Evolutionary conservation across 2,329 filamentous ascomycete genomes (phyloP), one percentile per base, ranked within the genome.

Genomic region (Cytospora mali): DNA sequence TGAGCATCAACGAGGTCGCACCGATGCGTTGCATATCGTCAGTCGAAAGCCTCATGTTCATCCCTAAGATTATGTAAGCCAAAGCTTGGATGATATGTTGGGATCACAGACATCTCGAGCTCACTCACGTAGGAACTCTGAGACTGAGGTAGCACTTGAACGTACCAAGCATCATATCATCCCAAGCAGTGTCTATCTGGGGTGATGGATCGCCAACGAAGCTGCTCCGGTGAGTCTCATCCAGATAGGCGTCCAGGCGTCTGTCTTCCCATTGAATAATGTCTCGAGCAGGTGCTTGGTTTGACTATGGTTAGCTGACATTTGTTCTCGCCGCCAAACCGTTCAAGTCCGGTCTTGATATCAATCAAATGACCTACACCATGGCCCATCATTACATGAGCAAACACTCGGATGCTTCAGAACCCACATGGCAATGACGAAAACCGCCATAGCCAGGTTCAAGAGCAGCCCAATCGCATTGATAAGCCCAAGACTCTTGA

Each of bases 331-430:
- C 35, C 14, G 35, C 16, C 35, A 42, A 42, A 42, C 16, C 35
- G 16, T n/a, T 42, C 35, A 42, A 42, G 18, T n/a, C 18, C 35
- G 35, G 25, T 28, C 23, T 16, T 51, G 13, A 16, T 28, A 16
- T 14, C 13, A 14, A 51, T 27, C 5, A 51, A 51, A 51, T 13
- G 10, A 51, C 49, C 28, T 51, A 51, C 49, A 51, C 49, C 49
- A 51, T 51, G 49, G 49, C 25, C 49, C 49, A 51, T 51, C 49
- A 27, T 27, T 29, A 51, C 49, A 51, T 29, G 49, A 51, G 49
- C 49, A 51, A 51, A 42, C 35, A 42, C 35, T 42, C 35, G 35
- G 35, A 42, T 42, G 11, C 35, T n/a, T 42, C 35, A 42, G 7
- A 42, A n/a, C 4, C 35, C 35, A 42, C 4, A 21, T 51, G 49